Percentiles rank a stretch among this genome's conserved stretches.
Conservation (phyloP, 192 early-diverging fungal species). For the Backusella circina region DNA sequence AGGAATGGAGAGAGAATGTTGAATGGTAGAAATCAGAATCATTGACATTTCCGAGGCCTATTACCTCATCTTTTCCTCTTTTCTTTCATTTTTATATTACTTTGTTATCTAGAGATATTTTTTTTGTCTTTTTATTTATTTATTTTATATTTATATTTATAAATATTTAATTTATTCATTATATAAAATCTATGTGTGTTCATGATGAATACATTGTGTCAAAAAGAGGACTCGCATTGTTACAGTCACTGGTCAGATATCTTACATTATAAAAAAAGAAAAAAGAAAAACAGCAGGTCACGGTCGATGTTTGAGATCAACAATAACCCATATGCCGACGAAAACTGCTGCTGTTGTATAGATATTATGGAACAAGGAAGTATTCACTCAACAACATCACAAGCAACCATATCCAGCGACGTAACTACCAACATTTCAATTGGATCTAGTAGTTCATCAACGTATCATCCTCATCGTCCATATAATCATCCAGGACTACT, state of each 20-base stretch:
- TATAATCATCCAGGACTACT: not conserved
- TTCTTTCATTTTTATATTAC: not conserved
- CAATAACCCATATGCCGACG: not conserved
- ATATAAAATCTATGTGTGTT: not conserved
- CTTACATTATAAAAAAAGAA: not conserved
- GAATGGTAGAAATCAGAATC: conserved; percentile 1
- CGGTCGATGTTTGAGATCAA: conserved; percentile 5
- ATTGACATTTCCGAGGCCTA: not conserved
- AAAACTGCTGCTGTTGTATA: conserved; percentile 7
- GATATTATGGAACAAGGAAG: not conserved
- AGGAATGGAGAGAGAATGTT: conserved; percentile 1
- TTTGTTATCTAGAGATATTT: not conserved
- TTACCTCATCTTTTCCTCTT: not conserved
- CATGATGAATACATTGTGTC: not conserved
- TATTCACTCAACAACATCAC: not conserved
- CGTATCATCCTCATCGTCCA: not conserved
- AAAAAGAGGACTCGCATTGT: not conserved
- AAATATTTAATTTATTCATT: not conserved
- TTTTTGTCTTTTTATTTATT: not conserved
- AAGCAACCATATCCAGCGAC: not conserved
- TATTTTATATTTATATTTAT: not conserved
- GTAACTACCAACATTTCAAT: not conserved
- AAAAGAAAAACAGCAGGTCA: conserved; percentile 9
- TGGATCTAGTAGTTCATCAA: not conserved
- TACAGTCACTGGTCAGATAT: conserved; percentile 3